These are phyloP conservation scores for Blastobotrys robertii DNA, from an alignment of 805 yeast genomes.

Conservation along the genomic window DNA sequence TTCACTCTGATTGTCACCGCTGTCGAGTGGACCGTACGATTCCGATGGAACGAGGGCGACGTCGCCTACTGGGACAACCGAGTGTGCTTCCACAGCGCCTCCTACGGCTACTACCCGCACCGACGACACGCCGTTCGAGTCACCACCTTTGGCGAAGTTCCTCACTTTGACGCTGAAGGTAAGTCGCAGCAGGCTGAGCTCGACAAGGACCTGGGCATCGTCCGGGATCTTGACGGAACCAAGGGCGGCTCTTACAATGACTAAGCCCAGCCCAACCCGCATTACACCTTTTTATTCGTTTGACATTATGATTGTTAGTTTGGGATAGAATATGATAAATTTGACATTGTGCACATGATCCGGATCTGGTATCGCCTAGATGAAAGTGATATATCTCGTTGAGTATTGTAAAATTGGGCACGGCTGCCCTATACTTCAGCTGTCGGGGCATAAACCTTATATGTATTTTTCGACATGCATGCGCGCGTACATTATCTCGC, in stretches of 20 bases:
- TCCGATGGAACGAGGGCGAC: constrained; percentile 58
- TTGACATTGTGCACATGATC: too few species aligned
- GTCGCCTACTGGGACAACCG: constrained; percentile 76
- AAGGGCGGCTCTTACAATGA: constrained; percentile 25
- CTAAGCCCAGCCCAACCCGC: constrained; percentile 5
- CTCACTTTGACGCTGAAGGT: constrained; percentile 27
- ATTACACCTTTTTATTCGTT: background rate
- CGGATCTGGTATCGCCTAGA: too few species aligned
- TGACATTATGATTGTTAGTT: background rate
- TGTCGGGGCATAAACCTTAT: too few species aligned
- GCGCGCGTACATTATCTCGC: too few species aligned
- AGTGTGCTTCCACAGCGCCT: constrained; percentile 55
- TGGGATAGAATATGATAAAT: background rate
- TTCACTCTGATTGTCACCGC: constrained; percentile 42
- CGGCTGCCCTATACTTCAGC: too few species aligned
- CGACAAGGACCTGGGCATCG: constrained; percentile 20
- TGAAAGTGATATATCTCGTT: too few species aligned
- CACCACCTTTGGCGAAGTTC: constrained; percentile 69
- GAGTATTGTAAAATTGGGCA: too few species aligned
- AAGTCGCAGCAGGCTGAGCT: constrained; percentile 17
- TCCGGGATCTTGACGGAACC: constrained; percentile 22
- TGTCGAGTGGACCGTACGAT: constrained; percentile 58
- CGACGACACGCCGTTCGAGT: constrained; percentile 67
- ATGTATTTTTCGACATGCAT: too few species aligned
- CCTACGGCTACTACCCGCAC: constrained; percentile 62